Conservation (phyloP, 176 grass and related monocot species). For the Zoysia japonica region DNA sequence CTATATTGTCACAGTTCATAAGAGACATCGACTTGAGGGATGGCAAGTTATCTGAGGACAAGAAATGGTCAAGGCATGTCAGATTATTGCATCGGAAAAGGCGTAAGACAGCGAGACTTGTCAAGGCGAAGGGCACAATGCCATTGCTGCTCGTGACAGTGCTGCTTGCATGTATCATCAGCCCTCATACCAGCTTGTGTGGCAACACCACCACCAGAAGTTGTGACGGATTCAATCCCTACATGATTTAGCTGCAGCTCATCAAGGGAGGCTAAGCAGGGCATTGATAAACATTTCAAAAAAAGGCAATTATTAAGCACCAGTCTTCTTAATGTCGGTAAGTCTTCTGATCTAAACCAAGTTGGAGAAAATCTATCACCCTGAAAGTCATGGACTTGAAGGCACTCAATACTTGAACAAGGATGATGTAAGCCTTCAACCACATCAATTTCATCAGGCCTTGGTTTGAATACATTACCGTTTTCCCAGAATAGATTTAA, state of each 20-base stretch:
- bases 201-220: neutral
- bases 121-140: neutral
- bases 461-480: neutral
- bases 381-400: neutral
- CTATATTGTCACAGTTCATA: conserved; percentile 14
- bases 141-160: neutral
- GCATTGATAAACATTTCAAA: neutral
- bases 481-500: conserved; percentile 15
- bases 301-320: neutral
- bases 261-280: conserved; percentile 10
- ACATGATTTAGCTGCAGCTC: neutral
- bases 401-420: conserved; percentile 17
- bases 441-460: neutral
- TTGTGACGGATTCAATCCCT: neutral
- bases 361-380: neutral
- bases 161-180: neutral
- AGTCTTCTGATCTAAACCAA: conserved; percentile 21
- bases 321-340: neutral
- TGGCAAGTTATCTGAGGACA: conserved; percentile 11
- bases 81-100: conserved; percentile 8
- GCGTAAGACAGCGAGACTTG: neutral
- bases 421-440: neutral
- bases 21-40: conserved; percentile 26
- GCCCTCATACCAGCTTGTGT: neutral
- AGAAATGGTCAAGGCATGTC: neutral